Conservation (phyloP, 2,329 filamentous ascomycete species). For the Diaporthe citriasiana region DNA sequence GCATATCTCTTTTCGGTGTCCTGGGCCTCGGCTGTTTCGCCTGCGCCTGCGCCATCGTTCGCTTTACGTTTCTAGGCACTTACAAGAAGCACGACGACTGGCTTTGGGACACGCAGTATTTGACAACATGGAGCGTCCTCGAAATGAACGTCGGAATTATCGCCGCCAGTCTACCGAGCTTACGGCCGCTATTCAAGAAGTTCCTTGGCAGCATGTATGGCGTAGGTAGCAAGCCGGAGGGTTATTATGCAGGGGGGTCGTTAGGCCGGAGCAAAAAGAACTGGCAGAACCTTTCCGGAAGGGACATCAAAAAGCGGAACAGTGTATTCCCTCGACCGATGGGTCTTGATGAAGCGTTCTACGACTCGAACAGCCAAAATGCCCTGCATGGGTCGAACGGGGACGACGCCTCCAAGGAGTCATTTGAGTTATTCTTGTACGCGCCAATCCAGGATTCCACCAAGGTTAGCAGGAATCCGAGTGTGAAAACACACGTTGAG, state of each 20-base stretch:
- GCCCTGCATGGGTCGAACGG: not conserved
- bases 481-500: conserved; percentile 4
- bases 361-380: conserved; percentile 16
- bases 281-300: conserved; percentile 14
- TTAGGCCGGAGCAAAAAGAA: not conserved
- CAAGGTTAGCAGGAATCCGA: not conserved
- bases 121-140: conserved; percentile 49
- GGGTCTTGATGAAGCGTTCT: not conserved
- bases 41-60: conserved; percentile 47
- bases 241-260: conserved; percentile 4
- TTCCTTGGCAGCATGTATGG: conserved; percentile 30
- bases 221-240: not conserved
- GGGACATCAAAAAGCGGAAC: not conserved
- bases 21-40: conserved; percentile 49
- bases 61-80: conserved; percentile 46
- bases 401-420: not conserved
- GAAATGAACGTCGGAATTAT: conserved; percentile 50
- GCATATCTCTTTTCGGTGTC: conserved; percentile 46
- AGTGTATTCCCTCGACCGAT: conserved; percentile 1
- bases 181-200: conserved; percentile 48
- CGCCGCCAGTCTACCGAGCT: conserved; percentile 48
- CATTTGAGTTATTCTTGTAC: conserved; percentile 6
- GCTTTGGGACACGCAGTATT: conserved; percentile 47
- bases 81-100: conserved; percentile 49
- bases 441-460: not conserved